Base-by-base conservation (phyloP, 148 eudicot species). In the Chenopodium suecicum region DNA sequence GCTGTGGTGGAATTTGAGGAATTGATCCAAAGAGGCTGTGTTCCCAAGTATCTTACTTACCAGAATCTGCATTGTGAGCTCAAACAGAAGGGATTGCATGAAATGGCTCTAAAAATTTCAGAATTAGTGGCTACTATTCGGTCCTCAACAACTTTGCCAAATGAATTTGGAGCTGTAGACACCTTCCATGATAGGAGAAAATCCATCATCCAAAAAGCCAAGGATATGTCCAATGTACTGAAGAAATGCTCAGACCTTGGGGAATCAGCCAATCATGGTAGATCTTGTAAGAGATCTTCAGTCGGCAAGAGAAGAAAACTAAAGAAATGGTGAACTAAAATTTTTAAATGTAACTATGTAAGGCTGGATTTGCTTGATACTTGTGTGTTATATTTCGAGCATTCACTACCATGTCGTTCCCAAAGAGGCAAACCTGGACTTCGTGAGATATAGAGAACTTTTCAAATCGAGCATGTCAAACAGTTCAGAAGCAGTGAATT, bases 1-100 rank as follows among this genome's bases (percentile, higher is more conserved):
- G 98, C 93, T 69, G 85, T 92, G 41, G 80, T 16, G 81, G 93
- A 85, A 82, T 87, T 92, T 72, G 87, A 91, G 82, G 90, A 87
- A 76, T 78, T 92, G 90, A 85, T 89, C 60, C 82, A 76, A 27
- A 85, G 90, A 69, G 94, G 98, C 16, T 69, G 92, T 83, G 81
- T 83, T 67, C 98, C 94, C 71, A 88, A 85, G 63, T 73, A 82
- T 62, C 75, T 80, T 54, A 91, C 89, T 37, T 92, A 86, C 83
- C 78, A 85, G 83, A 90, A 73, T 65, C 76, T 92, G 87, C 74
- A 56, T 72, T 70, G 78, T 65, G 90, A 91, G 79, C 86, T 94
- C n/a, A 87, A 79, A 85, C 89, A 82, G 76, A 84, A 83, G 74
- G 90, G 90, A 66, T 85, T 87, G 85, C 75, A 32, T 70, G 82